Evolutionary conservation across 257 asterid genomes (phyloP).

Genomic region (Solanum infundibuliforme): DNA sequence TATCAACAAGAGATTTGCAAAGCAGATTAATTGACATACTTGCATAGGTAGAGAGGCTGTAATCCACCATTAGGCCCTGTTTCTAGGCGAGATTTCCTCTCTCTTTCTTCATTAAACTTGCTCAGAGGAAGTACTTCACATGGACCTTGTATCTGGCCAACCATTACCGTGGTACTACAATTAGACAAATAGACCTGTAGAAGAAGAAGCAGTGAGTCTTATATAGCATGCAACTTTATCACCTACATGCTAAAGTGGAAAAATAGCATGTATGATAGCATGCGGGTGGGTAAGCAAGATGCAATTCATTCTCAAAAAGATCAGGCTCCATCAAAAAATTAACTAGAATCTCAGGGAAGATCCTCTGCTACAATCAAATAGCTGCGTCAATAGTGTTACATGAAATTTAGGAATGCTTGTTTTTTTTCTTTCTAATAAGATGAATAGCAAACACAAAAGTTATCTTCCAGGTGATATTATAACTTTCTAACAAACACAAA

Average conservation of each 20-base stretch:
- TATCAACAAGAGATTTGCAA: slow-evolving; percentile 1
- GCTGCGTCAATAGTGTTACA: neutral
- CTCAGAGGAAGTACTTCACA: slow-evolving; percentile 84
- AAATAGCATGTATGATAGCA: neutral
- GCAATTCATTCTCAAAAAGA: neutral
- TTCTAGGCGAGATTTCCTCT: slow-evolving; percentile 39
- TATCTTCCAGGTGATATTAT: neutral
- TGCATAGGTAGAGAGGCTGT: slow-evolving; percentile 77
- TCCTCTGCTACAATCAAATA: neutral
- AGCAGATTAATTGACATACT: slow-evolving; percentile 37
- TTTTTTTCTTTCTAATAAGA: neutral
- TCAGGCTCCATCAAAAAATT: neutral
- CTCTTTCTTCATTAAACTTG: slow-evolving; percentile 66
- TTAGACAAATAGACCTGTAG: slow-evolving; percentile 81
- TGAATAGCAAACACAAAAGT: neutral
- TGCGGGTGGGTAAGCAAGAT: neutral
- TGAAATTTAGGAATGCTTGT: neutral
- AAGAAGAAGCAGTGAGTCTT: neutral
- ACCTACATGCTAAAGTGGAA: neutral
- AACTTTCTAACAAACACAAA: neutral
- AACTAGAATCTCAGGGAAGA: neutral
- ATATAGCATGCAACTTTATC: neutral
- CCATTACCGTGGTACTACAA: slow-evolving; percentile 42
- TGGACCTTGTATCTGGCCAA: slow-evolving; percentile 63
- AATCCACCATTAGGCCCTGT: slow-evolving; percentile 25